Conservation (phyloP, 768 basidiomycete genomes). For the Pholiota microspora region DNA sequence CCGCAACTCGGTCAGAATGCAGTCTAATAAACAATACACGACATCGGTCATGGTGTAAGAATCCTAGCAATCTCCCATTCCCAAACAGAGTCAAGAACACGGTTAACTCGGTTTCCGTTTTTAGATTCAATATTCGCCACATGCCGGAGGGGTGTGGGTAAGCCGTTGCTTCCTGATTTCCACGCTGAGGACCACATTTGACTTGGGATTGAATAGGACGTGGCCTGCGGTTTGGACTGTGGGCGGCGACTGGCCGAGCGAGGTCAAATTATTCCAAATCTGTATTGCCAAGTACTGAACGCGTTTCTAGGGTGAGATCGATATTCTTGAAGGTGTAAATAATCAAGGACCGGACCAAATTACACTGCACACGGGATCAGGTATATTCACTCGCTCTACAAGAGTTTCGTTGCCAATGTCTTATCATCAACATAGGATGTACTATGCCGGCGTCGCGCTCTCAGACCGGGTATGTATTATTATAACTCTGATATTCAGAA, state of each 20-base stretch:
- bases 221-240: conserved; percentile 51
- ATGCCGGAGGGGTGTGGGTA: conserved; percentile 60
- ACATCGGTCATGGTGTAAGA: conserved; percentile 54
- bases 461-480: conserved; percentile 43
- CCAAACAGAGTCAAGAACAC: neutral
- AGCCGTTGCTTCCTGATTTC: conserved; percentile 3
- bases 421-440: conserved; percentile 35
- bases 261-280: conserved; percentile 19
- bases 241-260: conserved; percentile 30
- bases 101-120: neutral
- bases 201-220: conserved; percentile 21
- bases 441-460: conserved; percentile 46
- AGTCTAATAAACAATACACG: conserved; percentile 49
- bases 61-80: conserved; percentile 22
- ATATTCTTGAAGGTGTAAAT: conserved; percentile 62
- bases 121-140: conserved; percentile 40
- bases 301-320: conserved; percentile 39
- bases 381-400: conserved; percentile 24
- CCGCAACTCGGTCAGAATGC: conserved; percentile 56
- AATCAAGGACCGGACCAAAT: conserved; percentile 48
- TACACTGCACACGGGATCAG: conserved; percentile 42
- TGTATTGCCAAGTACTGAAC: neutral
- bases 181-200: neutral
- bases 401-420: neutral
- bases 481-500: neutral